Percentiles rank a stretch among this genome's conserved stretches.
phyloP scores from a whole-genome alignment of 2,329 filamentous ascomycete genomes.

The Chaetomium globosum region DNA sequence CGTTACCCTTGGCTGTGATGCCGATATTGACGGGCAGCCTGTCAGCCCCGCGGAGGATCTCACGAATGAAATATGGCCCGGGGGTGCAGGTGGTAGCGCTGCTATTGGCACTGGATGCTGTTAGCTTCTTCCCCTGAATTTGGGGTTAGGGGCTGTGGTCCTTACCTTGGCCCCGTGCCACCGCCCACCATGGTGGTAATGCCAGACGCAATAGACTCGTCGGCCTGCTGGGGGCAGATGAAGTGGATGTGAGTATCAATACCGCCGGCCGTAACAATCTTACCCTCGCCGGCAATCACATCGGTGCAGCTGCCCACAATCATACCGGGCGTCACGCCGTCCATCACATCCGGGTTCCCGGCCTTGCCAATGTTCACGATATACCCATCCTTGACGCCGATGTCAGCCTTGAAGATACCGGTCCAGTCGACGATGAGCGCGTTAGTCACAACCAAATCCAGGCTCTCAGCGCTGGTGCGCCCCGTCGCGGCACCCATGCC shows the following conservation, averaged over 20 bases:
- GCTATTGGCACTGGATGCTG: conserved; percentile 68
- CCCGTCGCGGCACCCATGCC: conserved; percentile 94
- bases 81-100: conserved; percentile 94
- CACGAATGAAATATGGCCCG: conserved; percentile 75
- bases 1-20: conserved; percentile 92
- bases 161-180: conserved; percentile 83
- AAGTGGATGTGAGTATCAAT: conserved; percentile 92
- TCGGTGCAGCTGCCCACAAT: conserved; percentile 87
- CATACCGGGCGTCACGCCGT: conserved; percentile 76
- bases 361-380: conserved; percentile 93
- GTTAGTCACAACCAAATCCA: conserved; percentile 88
- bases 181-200: conserved; percentile 90
- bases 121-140: conserved; percentile 10
- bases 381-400: conserved; percentile 83
- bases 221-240: conserved; percentile 89
- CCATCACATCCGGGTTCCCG: conserved; percentile 96
- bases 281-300: conserved; percentile 85
- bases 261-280: conserved; percentile 87
- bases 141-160: background rate
- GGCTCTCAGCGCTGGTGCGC: conserved; percentile 66
- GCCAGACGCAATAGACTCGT: conserved; percentile 80
- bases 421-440: conserved; percentile 88
- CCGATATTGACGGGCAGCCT: conserved; percentile 81
- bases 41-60: conserved; percentile 90
- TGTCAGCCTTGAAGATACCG: conserved; percentile 95